Evolutionary conservation across 257 asterid species (phyloP).

Genomic region (Mitragyna speciosa): DNA sequence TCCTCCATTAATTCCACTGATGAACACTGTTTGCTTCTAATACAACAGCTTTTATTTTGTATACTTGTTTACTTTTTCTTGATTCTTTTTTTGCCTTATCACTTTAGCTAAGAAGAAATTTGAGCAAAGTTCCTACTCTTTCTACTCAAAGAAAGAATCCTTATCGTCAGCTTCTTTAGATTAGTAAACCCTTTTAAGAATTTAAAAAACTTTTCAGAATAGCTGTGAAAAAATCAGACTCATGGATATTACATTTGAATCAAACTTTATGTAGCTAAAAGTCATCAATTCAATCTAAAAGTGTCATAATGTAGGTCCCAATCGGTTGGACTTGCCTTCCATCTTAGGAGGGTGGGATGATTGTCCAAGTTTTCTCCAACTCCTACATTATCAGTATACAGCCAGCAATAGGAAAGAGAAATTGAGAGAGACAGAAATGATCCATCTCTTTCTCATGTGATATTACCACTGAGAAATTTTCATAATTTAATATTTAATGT

Average conservation of each 20-base stretch:
- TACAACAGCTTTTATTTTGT: conserved; percentile 28
- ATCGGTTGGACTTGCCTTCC: conserved; percentile 56
- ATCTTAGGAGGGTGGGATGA: conserved; percentile 31
- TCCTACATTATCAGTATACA: conserved; percentile 17
- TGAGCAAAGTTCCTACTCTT: not conserved
- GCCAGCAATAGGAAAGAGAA: not conserved
- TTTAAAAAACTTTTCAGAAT: conserved; percentile 11
- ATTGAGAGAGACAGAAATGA: conserved; percentile 36
- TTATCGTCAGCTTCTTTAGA: not conserved
- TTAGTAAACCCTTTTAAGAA: not conserved
- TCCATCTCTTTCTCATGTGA: conserved; percentile 64
- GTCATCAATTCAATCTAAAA: conserved; percentile 37
- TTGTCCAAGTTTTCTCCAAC: conserved; percentile 47
- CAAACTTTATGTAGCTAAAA: conserved; percentile 32
- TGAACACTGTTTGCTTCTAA: conserved; percentile 29
- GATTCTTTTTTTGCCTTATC: conserved; percentile 17
- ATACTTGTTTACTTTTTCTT: conserved; percentile 21
- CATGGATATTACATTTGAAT: conserved; percentile 30
- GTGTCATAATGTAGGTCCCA: conserved; percentile 44
- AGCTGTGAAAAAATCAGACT: conserved; percentile 23
- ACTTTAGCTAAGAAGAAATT: not conserved
- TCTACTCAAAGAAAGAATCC: not conserved
- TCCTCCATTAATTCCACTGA: conserved; percentile 54
- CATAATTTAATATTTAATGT: not conserved
- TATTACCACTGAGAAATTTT: conserved; percentile 27